Conservation (phyloP, 441 rosid species). For the Flueggea neowawraea region DNA sequence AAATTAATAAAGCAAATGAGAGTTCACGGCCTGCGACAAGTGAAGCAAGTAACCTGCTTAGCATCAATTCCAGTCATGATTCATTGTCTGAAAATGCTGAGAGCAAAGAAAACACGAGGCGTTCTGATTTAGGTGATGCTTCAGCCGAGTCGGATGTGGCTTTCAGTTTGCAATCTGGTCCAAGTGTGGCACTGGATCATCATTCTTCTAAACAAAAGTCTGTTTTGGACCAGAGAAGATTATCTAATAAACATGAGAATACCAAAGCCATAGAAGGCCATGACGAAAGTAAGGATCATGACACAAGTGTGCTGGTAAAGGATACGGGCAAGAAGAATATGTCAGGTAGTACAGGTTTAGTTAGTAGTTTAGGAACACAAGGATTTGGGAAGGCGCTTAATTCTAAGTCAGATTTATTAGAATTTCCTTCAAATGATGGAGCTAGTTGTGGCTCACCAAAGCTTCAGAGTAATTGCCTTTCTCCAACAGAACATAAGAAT, state of each 20-base stretch:
- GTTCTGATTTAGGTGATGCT: conserved; percentile 38
- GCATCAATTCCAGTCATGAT: conserved; percentile 58
- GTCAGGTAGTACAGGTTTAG: conserved; percentile 39
- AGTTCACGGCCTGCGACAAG: conserved; percentile 40
- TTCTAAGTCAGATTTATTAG: conserved; percentile 31
- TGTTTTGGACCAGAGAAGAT: too few species aligned
- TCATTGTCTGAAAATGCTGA: conserved; percentile 56
- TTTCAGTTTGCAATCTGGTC: too few species aligned
- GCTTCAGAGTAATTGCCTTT: conserved; percentile 19
- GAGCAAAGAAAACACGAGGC: conserved; percentile 54
- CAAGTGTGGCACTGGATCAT: too few species aligned
- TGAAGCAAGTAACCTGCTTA: conserved; percentile 62
- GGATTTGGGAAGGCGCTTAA: conserved; percentile 31
- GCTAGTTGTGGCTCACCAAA: conserved; percentile 28
- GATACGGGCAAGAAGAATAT: conserved; percentile 38
- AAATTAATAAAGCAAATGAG: conserved; percentile 24
- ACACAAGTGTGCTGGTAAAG: too few species aligned
- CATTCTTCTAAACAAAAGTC: too few species aligned
- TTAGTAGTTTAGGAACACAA: conserved; percentile 42
- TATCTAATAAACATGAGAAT: too few species aligned
- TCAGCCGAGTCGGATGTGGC: conserved; percentile 33
- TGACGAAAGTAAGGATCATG: too few species aligned
- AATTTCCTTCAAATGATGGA: conserved; percentile 29
- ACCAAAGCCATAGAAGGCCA: too few species aligned
- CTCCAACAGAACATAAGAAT: conserved; percentile 2